A percentile compares a stretch with the other conserved stretches of the same genome.
Evolutionary conservation across 495 filamentous ascomycete species (phyloP).

Genomic region (Penicillium bialowiezense): DNA sequence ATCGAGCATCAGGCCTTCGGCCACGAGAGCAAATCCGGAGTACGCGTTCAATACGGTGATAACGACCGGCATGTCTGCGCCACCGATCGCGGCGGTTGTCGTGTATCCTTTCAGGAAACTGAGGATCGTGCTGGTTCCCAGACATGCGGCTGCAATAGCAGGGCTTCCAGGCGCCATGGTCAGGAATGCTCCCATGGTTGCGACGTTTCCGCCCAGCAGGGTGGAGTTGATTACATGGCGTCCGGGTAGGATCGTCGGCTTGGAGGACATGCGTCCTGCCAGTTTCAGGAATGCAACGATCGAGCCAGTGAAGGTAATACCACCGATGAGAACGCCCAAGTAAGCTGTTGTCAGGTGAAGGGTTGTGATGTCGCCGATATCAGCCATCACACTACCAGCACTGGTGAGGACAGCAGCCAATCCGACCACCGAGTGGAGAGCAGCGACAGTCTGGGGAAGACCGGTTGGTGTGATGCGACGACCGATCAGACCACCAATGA

Average conservation of each 20-base stretch:
- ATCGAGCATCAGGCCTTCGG: slow-evolving; percentile 84
- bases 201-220: slow-evolving; percentile 67
- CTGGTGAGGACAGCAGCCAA: slow-evolving; percentile 78
- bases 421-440: slow-evolving; percentile 78
- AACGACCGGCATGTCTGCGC: slow-evolving; percentile 85
- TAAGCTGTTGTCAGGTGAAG: slow-evolving; percentile 78
- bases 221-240: slow-evolving; percentile 68
- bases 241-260: slow-evolving; percentile 63
- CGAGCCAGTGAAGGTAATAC: slow-evolving; percentile 80
- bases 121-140: slow-evolving; percentile 68
- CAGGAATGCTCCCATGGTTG: slow-evolving; percentile 75
- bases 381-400: slow-evolving; percentile 74
- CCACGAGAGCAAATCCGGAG: slow-evolving; percentile 78
- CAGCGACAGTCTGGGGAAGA: slow-evolving; percentile 78
- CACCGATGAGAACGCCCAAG: slow-evolving; percentile 73
- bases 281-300: slow-evolving; percentile 81
- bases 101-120: slow-evolving; percentile 81
- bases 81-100: slow-evolving; percentile 77
- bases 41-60: slow-evolving; percentile 85
- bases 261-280: slow-evolving; percentile 71
- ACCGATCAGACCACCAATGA: slow-evolving; percentile 67
- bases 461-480: slow-evolving; percentile 78
- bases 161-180: slow-evolving; percentile 72
- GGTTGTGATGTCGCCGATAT: slow-evolving; percentile 61
- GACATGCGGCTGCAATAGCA: slow-evolving; percentile 66